A percentile compares a stretch with the other conserved stretches of the same genome.
Evolutionary conservation across 2,329 filamentous ascomycete species (phyloP).

Genomic region (Aspergillus novoparasiticus): DNA sequence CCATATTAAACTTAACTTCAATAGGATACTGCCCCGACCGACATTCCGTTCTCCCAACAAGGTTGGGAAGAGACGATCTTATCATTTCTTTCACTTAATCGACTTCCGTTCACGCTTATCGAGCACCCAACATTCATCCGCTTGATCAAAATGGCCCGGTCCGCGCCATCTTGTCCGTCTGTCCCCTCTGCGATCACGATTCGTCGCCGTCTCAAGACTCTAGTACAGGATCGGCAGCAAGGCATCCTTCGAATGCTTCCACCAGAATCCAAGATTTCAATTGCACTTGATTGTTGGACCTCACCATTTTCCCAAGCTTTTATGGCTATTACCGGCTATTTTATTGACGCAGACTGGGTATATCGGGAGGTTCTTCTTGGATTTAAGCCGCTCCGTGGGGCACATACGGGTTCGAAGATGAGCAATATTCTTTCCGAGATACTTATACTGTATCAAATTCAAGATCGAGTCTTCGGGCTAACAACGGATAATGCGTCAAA

Average conservation of each 20-base stretch:
- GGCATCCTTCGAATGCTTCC: not conserved
- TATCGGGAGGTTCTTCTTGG: constrained; percentile 14
- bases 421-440: constrained; percentile 3
- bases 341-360: constrained; percentile 12
- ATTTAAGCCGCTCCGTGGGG: constrained; percentile 14
- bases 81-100: too few species aligned
- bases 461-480: constrained; percentile 4
- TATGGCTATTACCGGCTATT: constrained; percentile 18
- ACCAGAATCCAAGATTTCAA: not conserved
- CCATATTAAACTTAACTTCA: too few species aligned
- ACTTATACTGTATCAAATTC: constrained; percentile 4
- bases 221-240: not conserved
- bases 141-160: not conserved
- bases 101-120: not conserved
- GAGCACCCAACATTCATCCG: not conserved
- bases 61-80: too few species aligned
- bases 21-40: too few species aligned
- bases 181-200: not conserved
- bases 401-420: constrained; percentile 8
- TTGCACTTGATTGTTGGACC: constrained; percentile 14
- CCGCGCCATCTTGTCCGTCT: too few species aligned
- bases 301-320: constrained; percentile 14
- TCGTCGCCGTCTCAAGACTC: not conserved
- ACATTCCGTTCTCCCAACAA: too few species aligned
- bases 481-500: constrained; percentile 11